Evolutionary conservation across 257 asterid genomes (phyloP).

Genomic region (Gynochthodes officinalis): DNA sequence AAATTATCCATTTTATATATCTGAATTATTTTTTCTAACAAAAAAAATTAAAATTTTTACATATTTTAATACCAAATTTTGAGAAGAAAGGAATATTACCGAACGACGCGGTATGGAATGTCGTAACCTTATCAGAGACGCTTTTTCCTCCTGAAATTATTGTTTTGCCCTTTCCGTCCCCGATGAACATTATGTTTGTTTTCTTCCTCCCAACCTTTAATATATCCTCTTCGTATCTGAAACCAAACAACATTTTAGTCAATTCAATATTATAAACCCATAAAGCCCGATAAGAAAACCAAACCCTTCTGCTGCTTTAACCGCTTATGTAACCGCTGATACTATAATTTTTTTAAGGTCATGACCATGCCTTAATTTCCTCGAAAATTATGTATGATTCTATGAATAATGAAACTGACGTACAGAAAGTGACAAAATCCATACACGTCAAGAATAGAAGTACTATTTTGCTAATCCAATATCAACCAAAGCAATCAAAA

Average conservation of each 20-base stretch:
- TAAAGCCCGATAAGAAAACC: neutral
- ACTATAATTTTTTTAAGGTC: too few species aligned
- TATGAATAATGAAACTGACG: too few species aligned
- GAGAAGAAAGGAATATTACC: conserved; percentile 41
- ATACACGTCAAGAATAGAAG: too few species aligned
- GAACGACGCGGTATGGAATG: conserved; percentile 86
- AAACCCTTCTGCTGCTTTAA: neutral
- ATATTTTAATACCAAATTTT: too few species aligned
- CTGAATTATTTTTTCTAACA: too few species aligned
- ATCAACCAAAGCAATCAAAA: too few species aligned
- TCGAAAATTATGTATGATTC: too few species aligned
- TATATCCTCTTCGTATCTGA: conserved; percentile 68
- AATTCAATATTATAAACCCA: neutral
- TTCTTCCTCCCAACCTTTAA: conserved; percentile 87
- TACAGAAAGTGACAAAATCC: conserved; percentile 2
- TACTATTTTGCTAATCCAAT: too few species aligned
- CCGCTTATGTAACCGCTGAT: too few species aligned
- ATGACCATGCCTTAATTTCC: too few species aligned
- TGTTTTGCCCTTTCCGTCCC: conserved; percentile 91
- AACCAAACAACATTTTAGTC: neutral
- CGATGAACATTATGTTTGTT: conserved; percentile 79
- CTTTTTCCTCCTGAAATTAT: conserved; percentile 81
- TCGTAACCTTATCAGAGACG: conserved; percentile 57
- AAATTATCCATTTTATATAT: too few species aligned
- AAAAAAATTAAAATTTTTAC: too few species aligned